Base-by-base conservation (phyloP, 768 basidiomycete genomes). In the Collybia sp. region DNA sequence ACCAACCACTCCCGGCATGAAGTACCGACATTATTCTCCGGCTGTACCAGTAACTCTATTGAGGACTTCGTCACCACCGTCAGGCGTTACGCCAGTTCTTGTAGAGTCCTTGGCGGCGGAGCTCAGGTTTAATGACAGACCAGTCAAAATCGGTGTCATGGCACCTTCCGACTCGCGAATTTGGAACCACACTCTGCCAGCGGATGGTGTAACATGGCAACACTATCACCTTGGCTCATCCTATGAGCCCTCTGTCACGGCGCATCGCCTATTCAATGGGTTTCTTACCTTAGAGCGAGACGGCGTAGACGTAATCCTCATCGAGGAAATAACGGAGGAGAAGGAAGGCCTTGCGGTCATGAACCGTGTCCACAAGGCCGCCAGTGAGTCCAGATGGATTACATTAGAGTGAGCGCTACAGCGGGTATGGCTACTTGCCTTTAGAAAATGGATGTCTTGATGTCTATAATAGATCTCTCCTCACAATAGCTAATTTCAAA, bases 1-100 rank as follows among this genome's bases (percentile, higher is more conserved):
- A 0, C 96, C 96, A 8, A 93, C 92, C 6, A 98, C 96, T 0
- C 96, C 96, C 2, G 96, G 96, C 30, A 96, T 97, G 94, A 99
- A 99, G 67, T 99, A 99, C 63, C 80, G 86, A 42, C 96, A 99
- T 67, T 99, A 99, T 62, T 88, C 94, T 17, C 96, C 96, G 2
- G 70, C 84, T 1, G 83, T 93, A 3, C 92, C 93, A 2, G 89
- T 97, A 25, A 79, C 78, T 16, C 76, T 98, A 5, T 68, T 93
- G 33, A 73, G 77, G 50, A 79, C 81, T 2, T 66, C 75, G n/a
- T 49, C 57, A 36, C 72, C 75, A 18, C 73, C 78, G 6, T 16
- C 44, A 5, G 67, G 65, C 16, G 49, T 53, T n/a, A 42, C 60
- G 6, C 44, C 68, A 2, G 56, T 63, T 11, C 55, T 67, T 1